Base-by-base conservation (phyloP, 2,329 filamentous ascomycete species). In the Diaporthe vaccinii region DNA sequence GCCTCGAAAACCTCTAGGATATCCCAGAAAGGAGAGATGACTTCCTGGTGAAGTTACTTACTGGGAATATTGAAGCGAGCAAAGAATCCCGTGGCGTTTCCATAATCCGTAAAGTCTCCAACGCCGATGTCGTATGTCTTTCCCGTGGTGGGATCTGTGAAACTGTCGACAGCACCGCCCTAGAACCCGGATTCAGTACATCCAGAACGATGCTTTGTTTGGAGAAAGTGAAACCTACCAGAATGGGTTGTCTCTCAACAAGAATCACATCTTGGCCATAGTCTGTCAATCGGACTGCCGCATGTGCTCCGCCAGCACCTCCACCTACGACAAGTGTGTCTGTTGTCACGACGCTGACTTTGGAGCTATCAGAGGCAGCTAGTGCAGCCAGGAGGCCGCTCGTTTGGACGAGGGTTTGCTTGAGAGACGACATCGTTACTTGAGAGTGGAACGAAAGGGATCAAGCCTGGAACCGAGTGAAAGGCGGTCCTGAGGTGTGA, bases 301-400 rank as follows among this genome's bases (percentile, higher is more conserved):
- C 65, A 65, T 74, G 73, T 2, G 73, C 67, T 39, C 73, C 73
- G 3, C 65, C 69, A 36, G 73, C 73, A 25, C 73, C 73, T 25
- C 73, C 73, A n/a, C 73, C 73, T 10, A 74, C 58, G 34, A 74
- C 34, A 44, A 71, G 41, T n/a, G 44, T 59, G 46, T 72, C 69
- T 4, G 69, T 72, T 8, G 44, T 61, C 28, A 72, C 69, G 7
- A 72, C 55, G 20, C 28, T 72, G 41, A 59, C 31, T 31, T 51
- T 61, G 8, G 69, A 51, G 41, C 15, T 61, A 15, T 61, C 58
- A 44, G 41, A 46, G 3, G 55, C 22, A 41, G 55, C 55, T 4
- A 72, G 44, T 1, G 55, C 55, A 51, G 55, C 55, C 28, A 72
- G 25, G 44, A 72, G 41, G 41, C 69, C 55, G 55, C 69, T 59